Evolutionary conservation across 2,329 filamentous ascomycete species (phyloP), one percentile per base, ranked within the genome.

Genomic region (Colletotrichum lindemuthianum): DNA sequence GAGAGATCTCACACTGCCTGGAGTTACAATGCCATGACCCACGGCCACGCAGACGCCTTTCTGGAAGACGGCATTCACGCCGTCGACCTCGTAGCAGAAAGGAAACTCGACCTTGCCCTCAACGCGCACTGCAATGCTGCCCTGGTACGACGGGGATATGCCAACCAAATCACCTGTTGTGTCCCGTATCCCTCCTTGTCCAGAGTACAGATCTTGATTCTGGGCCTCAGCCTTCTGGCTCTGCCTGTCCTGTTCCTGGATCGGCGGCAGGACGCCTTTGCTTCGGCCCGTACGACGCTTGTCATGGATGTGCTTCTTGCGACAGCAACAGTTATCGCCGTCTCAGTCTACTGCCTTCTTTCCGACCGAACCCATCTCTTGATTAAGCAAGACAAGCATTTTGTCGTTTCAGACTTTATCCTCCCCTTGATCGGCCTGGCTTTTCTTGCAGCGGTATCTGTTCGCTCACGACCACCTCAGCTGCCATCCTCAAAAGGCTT

Each of bases 301-400:
- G 24, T 56, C n/a, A 43, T 60, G 34, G 45, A 72, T 12, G 73
- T 69, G 10, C 59, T 77, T 50, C 47, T 75, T 8, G 55, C 77
- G 11, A 49, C 75, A 56, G 76, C 72, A 12, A 66, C 60, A 11
- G 61, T 72, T 13, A 61, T 70, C 5, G 44, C 44, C 32, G 51
- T 54, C 16, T 54, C 76, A 3, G 56, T 74, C 13, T 85, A 81
- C 71, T 86, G 83, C 72, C 86, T 81, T 72, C 73, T 82, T 24
- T 79, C 84, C 13, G 87, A 89, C 70, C 79, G 86, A 15, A 85
- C 83, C 2, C 80, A 82, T 39, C 68, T 84, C 1, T 82, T 88
- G 69, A 76, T 82, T 59, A 87, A 88, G 70, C 72, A 75, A 3
- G 78, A 82, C 11, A 86, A 84, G 67, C 74, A 81, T 49, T 83